Conservation (phyloP, 306 rosid species). For the Dryas drummondii region DNA sequence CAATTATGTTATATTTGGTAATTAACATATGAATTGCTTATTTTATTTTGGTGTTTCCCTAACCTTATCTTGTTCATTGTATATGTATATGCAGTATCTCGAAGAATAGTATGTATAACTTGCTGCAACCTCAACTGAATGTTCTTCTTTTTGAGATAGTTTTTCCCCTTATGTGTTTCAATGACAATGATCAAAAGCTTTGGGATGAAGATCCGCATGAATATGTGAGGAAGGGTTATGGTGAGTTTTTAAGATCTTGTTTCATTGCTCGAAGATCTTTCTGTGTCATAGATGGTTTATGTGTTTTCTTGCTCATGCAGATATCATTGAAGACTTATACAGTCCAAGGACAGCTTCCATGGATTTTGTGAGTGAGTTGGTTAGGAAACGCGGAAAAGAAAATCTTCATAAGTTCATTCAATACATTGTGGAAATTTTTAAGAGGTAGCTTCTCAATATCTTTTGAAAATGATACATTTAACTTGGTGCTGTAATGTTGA, state of each 20-base stretch:
- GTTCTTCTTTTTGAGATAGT: constrained; percentile 86
- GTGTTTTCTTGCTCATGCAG: constrained; percentile 39
- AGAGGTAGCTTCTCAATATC: constrained; percentile 48
- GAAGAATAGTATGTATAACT: constrained; percentile 70
- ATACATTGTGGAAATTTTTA: constrained; percentile 75
- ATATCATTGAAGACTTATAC: constrained; percentile 91
- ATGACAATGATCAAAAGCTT: constrained; percentile 84
- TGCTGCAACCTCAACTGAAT: constrained; percentile 86
- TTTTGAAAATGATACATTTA: constrained; percentile 7
- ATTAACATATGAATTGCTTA: not conserved
- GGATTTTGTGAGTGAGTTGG: constrained; percentile 97
- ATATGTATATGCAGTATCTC: constrained; percentile 63
- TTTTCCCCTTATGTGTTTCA: constrained; percentile 96
- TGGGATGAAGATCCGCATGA: constrained; percentile 99
- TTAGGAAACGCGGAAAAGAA: constrained; percentile 91
- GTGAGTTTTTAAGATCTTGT: constrained; percentile 43
- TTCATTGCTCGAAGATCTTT: constrained; percentile 6
- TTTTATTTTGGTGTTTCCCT: not conserved
- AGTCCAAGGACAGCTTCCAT: constrained; percentile 98
- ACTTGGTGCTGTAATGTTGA: constrained; percentile 13
- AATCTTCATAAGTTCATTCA: constrained; percentile 89
- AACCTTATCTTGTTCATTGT: not conserved
- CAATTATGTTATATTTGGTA: not conserved
- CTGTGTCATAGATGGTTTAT: constrained; percentile 22
- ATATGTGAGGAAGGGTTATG: constrained; percentile 97